A percentile compares a stretch with the other conserved stretches of the same genome.
Evolutionary conservation across 805 yeast genomes (phyloP).

Genomic region (Sugiyamaella valdiviana): DNA sequence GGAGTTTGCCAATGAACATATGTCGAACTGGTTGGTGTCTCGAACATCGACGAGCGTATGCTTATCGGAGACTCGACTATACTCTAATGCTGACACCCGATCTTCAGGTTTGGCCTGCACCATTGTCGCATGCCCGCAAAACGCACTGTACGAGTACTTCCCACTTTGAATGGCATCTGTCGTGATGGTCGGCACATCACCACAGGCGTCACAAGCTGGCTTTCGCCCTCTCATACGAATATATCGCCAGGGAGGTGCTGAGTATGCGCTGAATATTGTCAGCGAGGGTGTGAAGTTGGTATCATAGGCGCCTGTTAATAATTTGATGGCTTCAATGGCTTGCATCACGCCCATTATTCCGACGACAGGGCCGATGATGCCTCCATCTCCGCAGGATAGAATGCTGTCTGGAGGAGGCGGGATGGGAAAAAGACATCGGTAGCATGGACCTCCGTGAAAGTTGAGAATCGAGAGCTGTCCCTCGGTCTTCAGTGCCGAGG

Average conservation of each 20-base stretch:
- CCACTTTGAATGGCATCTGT: constrained; percentile 41
- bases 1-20: constrained; percentile 55
- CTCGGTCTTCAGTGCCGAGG: constrained; percentile 84
- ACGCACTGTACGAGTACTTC: constrained; percentile 55
- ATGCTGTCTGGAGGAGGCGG: constrained; percentile 86
- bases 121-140: constrained; percentile 60
- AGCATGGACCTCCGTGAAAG: constrained; percentile 77
- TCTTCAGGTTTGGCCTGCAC: constrained; percentile 42
- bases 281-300: constrained; percentile 63
- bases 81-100: constrained; percentile 39
- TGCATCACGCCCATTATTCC: constrained; percentile 85
- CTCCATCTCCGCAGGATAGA: constrained; percentile 85
- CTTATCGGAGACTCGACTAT: background rate
- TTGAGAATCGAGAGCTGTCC: constrained; percentile 83
- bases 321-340: constrained; percentile 81
- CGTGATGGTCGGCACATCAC: constrained; percentile 47
- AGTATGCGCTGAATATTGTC: constrained; percentile 44
- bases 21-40: constrained; percentile 66
- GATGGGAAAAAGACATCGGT: constrained; percentile 83
- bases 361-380: constrained; percentile 93
- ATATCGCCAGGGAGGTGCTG: constrained; percentile 52
- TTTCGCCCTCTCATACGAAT: constrained; percentile 76
- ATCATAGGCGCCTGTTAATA: constrained; percentile 51
- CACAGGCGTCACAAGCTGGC: constrained; percentile 57
- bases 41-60: constrained; percentile 67